A percentile compares a stretch with the other conserved stretches of the same genome.
Conservation (phyloP, 2,329 filamentous ascomycete species). For the Clathrospora elynae region DNA sequence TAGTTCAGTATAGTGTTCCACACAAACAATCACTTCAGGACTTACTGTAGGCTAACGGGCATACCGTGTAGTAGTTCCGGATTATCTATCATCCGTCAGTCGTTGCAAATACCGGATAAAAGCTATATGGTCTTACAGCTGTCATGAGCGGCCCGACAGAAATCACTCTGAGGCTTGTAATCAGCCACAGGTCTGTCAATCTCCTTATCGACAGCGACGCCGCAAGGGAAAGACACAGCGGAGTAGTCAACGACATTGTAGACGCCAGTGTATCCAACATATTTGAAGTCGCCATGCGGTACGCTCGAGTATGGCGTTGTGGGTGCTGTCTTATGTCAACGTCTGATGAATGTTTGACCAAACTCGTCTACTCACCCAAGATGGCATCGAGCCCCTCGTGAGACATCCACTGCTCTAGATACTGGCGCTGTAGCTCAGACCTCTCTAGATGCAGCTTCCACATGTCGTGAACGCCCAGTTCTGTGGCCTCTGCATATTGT, state of each 20-base stretch:
- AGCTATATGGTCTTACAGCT: conserved; percentile 45
- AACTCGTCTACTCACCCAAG: conserved; percentile 35
- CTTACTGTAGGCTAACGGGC: conserved; percentile 50
- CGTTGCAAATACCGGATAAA: background rate
- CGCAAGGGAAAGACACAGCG: conserved; percentile 53
- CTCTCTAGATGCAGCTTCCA: conserved; percentile 57
- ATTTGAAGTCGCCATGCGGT: conserved; percentile 51
- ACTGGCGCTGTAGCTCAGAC: conserved; percentile 50
- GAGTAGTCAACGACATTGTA: conserved; percentile 57
- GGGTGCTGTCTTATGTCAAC: conserved; percentile 37
- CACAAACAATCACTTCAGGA: background rate
- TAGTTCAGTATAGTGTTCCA: background rate
- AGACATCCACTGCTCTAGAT: conserved; percentile 54
- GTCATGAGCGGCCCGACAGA: conserved; percentile 48
- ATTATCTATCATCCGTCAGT: conserved; percentile 36
- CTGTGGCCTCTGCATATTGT: conserved; percentile 50
- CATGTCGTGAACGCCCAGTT: conserved; percentile 53
- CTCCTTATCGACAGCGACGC: conserved; percentile 47
- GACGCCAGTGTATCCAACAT: conserved; percentile 55
- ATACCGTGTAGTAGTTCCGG: conserved; percentile 50
- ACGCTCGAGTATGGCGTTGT: conserved; percentile 54
- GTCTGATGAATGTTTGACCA: background rate
- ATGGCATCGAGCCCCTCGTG: conserved; percentile 53
- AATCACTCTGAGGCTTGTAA: conserved; percentile 41
- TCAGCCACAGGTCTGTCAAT: conserved; percentile 40